These are phyloP conservation scores for Mangifera indica DNA, from an alignment of 345 rosid species.

Conservation along the genomic window DNA sequence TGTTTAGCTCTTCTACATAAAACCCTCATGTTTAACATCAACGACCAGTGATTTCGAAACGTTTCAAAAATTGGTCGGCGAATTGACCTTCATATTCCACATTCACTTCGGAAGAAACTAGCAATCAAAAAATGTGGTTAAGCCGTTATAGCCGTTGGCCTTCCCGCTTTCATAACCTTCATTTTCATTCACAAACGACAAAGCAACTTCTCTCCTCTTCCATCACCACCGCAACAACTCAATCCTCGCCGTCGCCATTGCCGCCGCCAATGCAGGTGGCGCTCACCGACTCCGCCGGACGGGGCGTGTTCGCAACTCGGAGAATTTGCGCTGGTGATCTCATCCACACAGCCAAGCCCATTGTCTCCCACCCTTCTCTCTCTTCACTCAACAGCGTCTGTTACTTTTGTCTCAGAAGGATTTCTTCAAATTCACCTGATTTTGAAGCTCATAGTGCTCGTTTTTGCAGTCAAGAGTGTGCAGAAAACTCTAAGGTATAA, in stretches of 20 bases:
- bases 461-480: conserved; percentile 59
- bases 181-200: not conserved
- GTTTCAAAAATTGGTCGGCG: not conserved
- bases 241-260: conserved; percentile 9
- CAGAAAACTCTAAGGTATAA: conserved; percentile 49
- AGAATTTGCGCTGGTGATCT: conserved; percentile 67
- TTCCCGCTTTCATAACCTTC: conserved; percentile 32
- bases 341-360: conserved; percentile 78
- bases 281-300: conserved; percentile 73
- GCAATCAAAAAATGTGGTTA: not conserved
- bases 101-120: too few relatives aligned
- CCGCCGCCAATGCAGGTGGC: conserved; percentile 74
- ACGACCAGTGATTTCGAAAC: not conserved
- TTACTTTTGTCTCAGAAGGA: conserved; percentile 62
- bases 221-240: conserved; percentile 14
- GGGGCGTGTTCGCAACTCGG: conserved; percentile 83
- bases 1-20: too few relatives aligned
- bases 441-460: conserved; percentile 36
- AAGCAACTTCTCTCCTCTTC: conserved; percentile 12
- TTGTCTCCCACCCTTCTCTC: conserved; percentile 57
- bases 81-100: not conserved
- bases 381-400: conserved; percentile 45
- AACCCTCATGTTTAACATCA: not conserved
- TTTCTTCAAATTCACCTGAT: conserved; percentile 21
- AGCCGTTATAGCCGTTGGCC: conserved; percentile 43